Evolutionary conservation across 306 rosid genomes (phyloP).

Genomic region (Arachis stenosperma): DNA sequence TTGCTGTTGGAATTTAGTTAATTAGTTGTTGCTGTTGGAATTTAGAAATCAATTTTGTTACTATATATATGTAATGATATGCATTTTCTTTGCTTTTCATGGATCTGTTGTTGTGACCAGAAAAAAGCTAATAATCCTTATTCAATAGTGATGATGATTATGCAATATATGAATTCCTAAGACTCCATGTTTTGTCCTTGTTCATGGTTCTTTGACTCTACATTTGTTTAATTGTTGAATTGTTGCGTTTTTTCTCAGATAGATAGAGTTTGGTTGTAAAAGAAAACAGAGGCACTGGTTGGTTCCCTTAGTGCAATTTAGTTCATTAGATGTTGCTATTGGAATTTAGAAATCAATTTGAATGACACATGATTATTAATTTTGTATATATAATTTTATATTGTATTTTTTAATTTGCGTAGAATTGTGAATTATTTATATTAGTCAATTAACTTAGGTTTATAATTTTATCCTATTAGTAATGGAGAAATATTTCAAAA

Average conservation of each 20-base stretch:
- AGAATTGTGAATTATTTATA: too few species aligned
- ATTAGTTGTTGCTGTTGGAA: too few species aligned
- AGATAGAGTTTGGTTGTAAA: constrained; percentile 29
- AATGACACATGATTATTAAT: too few species aligned
- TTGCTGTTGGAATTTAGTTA: too few species aligned
- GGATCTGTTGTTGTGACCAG: constrained; percentile 35
- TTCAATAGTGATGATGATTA: not conserved
- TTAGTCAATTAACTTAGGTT: too few species aligned
- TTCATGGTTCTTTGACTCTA: not conserved
- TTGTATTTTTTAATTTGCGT: too few species aligned
- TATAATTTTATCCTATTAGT: too few species aligned
- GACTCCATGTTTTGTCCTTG: constrained; percentile 23
- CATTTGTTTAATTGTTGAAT: constrained; percentile 5
- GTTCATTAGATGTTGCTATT: too few species aligned
- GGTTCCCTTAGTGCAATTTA: not conserved
- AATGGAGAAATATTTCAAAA: too few species aligned
- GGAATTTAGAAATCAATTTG: too few species aligned
- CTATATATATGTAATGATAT: not conserved
- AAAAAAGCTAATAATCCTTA: not conserved
- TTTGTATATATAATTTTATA: too few species aligned
- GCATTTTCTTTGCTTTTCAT: constrained; percentile 14
- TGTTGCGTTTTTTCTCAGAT: not conserved
- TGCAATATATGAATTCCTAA: constrained; percentile 10
- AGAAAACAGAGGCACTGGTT: constrained; percentile 29
- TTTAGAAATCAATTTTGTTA: too few species aligned